Evolutionary conservation across 73 alveolate genomes (phyloP), one percentile per base, ranked within the genome.

Genomic region (Paramecium pentaurelia): DNA sequence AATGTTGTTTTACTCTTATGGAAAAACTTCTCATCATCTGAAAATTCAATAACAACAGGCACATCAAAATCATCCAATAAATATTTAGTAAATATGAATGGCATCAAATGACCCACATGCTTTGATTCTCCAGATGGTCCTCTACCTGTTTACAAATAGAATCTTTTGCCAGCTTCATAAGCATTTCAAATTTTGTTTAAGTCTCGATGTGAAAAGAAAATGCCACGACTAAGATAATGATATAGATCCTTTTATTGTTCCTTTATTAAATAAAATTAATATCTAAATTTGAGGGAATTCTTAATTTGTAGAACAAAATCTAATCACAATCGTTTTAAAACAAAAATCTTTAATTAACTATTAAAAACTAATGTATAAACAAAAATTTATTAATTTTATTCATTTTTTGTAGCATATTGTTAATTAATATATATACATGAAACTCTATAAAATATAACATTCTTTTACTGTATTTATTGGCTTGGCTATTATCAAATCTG

Each of bases 161-260:
- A 98, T 9, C 97, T 97, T 86, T 96, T 96, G 1, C 99, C 99
- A 89, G 96, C 93, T 92, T 96, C 99, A 93, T 96, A 96, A 34
- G 97, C 96, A 86, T 97, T 92, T 58, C 58, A 71, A 59, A 97
- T 94, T 45, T 92, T 59, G 77, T 97, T 98, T 36, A 99, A 88
- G 73, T 98, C 99, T 95, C 99, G 87, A 95, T 99, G 99, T 32
- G 99, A 96, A 97, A 99, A 99, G 98, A 97, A 99, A 32, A 99
- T 93, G 25, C 99, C 99, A 93, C 99, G 93, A 86, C 99, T 98
- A 83, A 99, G 87, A 96, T 98, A 98, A 32, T 98, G 97, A 93
- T 99, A 99, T 3, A 99, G 96, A 27, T 22, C 25, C 25, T 22
- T 22, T 22, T 22, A 22, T 22, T 22, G 0, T 22, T 22, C 25